Evolutionary conservation across 441 rosid genomes (phyloP).

Genomic region (Arabidopsis lyrata): DNA sequence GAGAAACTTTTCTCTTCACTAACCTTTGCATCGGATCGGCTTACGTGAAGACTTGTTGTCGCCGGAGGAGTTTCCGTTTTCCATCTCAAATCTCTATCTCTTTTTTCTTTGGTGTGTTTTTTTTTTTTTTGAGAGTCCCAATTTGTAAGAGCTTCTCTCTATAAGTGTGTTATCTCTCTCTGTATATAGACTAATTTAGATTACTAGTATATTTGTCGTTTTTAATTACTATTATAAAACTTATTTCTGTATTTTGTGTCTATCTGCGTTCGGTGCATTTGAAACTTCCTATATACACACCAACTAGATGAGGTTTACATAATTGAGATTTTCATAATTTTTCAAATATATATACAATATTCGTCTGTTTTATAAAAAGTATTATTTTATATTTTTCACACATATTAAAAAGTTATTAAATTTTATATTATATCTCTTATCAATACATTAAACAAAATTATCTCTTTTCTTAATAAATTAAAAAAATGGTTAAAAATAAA

Average conservation of each 20-base stretch:
- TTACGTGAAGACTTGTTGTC: constrained; percentile 47
- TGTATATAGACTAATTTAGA: background rate
- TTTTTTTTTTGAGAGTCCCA: background rate
- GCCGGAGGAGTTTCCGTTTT: constrained; percentile 33
- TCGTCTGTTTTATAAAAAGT: too few species aligned
- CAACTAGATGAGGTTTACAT: background rate
- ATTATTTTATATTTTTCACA: too few species aligned
- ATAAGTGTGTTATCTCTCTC: background rate
- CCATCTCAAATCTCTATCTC: constrained; percentile 46
- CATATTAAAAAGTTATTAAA: too few species aligned
- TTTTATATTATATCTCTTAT: too few species aligned
- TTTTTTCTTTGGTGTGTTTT: background rate
- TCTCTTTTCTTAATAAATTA: too few species aligned
- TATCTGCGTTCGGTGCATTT: constrained; percentile 12
- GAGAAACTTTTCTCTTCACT: background rate
- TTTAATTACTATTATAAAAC: background rate
- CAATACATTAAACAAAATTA: too few species aligned
- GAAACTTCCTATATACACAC: background rate
- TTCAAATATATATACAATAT: background rate
- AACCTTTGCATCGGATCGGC: constrained; percentile 86
- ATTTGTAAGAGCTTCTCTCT: background rate
- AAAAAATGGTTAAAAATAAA: too few species aligned
- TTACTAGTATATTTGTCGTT: background rate
- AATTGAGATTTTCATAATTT: background rate
- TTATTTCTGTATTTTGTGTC: constrained; percentile 1